Evolutionary conservation across 345 rosid genomes (phyloP).

Genomic region (Cardamine chenopodiifolia): DNA sequence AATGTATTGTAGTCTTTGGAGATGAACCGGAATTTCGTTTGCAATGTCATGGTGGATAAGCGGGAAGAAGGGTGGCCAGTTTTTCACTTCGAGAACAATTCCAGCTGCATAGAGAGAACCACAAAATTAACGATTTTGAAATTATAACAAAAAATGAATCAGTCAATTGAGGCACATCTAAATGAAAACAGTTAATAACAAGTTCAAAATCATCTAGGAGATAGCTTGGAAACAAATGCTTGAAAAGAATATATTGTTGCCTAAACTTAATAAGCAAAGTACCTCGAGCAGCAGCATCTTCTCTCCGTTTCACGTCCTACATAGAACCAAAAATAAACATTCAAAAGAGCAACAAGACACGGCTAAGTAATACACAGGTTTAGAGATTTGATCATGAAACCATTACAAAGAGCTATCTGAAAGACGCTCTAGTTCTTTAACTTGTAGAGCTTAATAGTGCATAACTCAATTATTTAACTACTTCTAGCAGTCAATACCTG

Average conservation of each 20-base stretch:
- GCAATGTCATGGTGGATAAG: constrained; percentile 87
- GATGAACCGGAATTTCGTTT: constrained; percentile 81
- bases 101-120: constrained; percentile 58
- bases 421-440: background rate
- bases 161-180: background rate
- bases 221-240: background rate
- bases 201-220: background rate
- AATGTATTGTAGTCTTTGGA: constrained; percentile 74
- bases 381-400: background rate
- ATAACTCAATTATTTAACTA: constrained; percentile 11
- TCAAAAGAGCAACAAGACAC: background rate
- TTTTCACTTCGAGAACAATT: constrained; percentile 71
- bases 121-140: background rate
- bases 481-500: constrained; percentile 55
- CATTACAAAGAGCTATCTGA: background rate
- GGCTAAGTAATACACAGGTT: background rate
- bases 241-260: background rate
- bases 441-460: constrained; percentile 4
- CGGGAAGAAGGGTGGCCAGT: constrained; percentile 89
- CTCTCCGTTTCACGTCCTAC: constrained; percentile 81
- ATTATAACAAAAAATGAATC: background rate
- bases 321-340: constrained; percentile 30
- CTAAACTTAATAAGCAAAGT: constrained; percentile 9
- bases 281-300: constrained; percentile 98
- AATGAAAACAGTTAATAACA: background rate